These are phyloP conservation scores for Arbutus unedo DNA, from an alignment of 148 eudicot species.

Conservation along the genomic window DNA sequence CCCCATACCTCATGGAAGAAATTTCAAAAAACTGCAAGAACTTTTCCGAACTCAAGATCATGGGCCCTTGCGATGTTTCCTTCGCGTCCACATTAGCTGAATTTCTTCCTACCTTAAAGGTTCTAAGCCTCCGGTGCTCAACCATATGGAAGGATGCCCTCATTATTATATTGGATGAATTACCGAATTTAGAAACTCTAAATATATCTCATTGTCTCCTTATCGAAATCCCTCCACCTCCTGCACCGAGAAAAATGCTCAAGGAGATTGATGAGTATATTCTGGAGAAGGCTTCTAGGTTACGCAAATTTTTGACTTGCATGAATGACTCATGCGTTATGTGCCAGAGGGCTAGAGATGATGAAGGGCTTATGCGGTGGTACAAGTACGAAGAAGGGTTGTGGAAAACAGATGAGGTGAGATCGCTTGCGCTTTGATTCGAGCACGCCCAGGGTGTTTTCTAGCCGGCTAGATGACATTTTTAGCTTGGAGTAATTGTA, in stretches of 20 bases:
- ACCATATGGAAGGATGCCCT: slow-evolving; percentile 33
- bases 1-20: slow-evolving; percentile 42
- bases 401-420: slow-evolving; percentile 49
- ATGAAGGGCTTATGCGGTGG: slow-evolving; percentile 57
- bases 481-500: not conserved
- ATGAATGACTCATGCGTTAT: slow-evolving; percentile 31
- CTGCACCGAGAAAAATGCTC: slow-evolving; percentile 20
- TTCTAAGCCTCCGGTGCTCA: slow-evolving; percentile 47
- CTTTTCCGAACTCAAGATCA: slow-evolving; percentile 41
- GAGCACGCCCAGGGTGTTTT: not conserved
- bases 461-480: not conserved
- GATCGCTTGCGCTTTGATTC: slow-evolving; percentile 34
- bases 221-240: slow-evolving; percentile 29
- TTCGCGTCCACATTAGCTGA: slow-evolving; percentile 30
- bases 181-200: slow-evolving; percentile 35
- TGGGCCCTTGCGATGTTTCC: slow-evolving; percentile 35
- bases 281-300: slow-evolving; percentile 32
- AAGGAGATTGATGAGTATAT: slow-evolving; percentile 29
- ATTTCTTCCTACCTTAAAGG: slow-evolving; percentile 37
- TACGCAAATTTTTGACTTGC: slow-evolving; percentile 34
- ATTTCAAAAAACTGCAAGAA: slow-evolving; percentile 44
- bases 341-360: slow-evolving; percentile 37
- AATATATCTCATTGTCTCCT: slow-evolving; percentile 47
- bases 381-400: slow-evolving; percentile 42
- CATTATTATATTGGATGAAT: slow-evolving; percentile 29